Conservation (phyloP, 495 filamentous ascomycete genomes). For the Penicillium coprophilum region DNA sequence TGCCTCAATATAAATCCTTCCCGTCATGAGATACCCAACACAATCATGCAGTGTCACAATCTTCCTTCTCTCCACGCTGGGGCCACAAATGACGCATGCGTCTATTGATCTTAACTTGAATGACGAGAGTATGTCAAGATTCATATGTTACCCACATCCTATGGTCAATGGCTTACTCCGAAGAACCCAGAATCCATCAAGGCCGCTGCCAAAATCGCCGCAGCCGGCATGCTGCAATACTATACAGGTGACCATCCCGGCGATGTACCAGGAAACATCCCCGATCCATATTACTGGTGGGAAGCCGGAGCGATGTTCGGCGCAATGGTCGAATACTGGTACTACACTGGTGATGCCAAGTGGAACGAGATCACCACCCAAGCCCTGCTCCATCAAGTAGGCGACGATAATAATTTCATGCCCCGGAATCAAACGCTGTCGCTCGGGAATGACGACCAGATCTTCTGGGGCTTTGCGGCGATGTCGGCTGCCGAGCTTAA, state of each 20-base stretch:
- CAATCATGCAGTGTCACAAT: constrained; percentile 8
- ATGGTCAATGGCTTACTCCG: background rate
- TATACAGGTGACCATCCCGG: constrained; percentile 69
- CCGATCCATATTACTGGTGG: constrained; percentile 77
- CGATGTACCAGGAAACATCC: constrained; percentile 66
- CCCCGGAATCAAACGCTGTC: constrained; percentile 74
- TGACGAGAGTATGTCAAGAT: constrained; percentile 29
- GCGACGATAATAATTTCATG: constrained; percentile 66
- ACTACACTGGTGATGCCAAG: constrained; percentile 67
- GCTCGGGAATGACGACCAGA: constrained; percentile 77
- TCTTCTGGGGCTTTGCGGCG: constrained; percentile 75
- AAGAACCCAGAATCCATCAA: constrained; percentile 43
- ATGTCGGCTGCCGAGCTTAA: constrained; percentile 75
- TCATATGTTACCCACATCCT: constrained; percentile 31
- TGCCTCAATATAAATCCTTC: background rate
- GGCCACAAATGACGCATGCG: constrained; percentile 17
- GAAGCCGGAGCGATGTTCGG: constrained; percentile 71
- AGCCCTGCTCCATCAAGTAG: constrained; percentile 66
- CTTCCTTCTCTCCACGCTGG: background rate
- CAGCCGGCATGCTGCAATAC: constrained; percentile 49
- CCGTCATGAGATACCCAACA: constrained; percentile 5
- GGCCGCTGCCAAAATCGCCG: constrained; percentile 38
- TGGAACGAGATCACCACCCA: constrained; percentile 66
- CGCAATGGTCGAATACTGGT: constrained; percentile 75
- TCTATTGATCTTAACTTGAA: constrained; percentile 22